A percentile compares a stretch with the other conserved stretches of the same genome.
phyloP scores from a whole-genome alignment of 1,284 basidiomycete genomes.

The Austropuccinia psidii region DNA sequence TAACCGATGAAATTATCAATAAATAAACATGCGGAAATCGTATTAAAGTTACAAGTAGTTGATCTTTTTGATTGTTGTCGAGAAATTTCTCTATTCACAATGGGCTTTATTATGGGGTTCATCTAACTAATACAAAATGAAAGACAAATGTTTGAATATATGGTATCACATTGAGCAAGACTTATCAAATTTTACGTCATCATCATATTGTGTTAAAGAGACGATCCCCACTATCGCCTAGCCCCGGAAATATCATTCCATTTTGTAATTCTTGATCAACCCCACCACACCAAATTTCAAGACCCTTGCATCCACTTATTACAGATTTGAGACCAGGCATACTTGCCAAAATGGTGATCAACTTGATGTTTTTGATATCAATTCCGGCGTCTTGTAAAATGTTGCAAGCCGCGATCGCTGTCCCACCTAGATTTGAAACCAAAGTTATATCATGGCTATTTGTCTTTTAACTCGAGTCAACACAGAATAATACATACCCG shows the following conservation, averaged over 20 bases:
- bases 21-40: too few relatives aligned
- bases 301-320: constrained; percentile 60
- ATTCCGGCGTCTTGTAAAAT: constrained; percentile 47
- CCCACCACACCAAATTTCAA: constrained; percentile 58
- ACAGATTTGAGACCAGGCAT: constrained; percentile 65
- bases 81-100: too few relatives aligned
- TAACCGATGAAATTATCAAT: too few relatives aligned
- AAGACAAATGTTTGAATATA: too few relatives aligned
- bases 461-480: constrained; percentile 50
- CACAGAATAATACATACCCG: constrained; percentile 52
- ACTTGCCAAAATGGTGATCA: constrained; percentile 74
- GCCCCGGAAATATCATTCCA: constrained; percentile 44
- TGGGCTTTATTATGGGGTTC: too few relatives aligned
- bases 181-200: too few relatives aligned
- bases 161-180: too few relatives aligned
- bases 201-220: constrained; percentile 19
- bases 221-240: constrained; percentile 43
- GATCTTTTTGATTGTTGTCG: too few relatives aligned
- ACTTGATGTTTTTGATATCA: constrained; percentile 58
- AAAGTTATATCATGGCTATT: constrained; percentile 30
- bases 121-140: too few relatives aligned
- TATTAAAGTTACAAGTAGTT: too few relatives aligned
- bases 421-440: constrained; percentile 5
- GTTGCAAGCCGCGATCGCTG: constrained; percentile 42
- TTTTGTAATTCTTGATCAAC: constrained; percentile 43